Base-by-base conservation (phyloP, 257 asterid genomes). In the Linderniella brevidens region DNA sequence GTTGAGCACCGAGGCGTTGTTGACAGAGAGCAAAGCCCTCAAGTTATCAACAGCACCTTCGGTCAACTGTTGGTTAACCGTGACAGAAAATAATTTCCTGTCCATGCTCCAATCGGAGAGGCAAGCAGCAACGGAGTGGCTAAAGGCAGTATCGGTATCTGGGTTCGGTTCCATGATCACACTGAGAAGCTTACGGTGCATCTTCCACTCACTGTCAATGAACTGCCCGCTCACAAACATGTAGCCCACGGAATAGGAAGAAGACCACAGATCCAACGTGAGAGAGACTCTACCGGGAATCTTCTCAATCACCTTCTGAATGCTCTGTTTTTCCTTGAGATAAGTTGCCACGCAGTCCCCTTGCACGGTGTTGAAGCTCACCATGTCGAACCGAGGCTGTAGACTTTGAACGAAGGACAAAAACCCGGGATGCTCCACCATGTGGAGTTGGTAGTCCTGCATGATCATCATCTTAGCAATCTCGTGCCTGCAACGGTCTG, bases 401-500 rank as follows among this genome's bases (percentile, higher is more conserved):
- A 90, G 70, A 59, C 64, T 81, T 67, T 68, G 98, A 59, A 77
- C 76, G 58, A 90, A 90, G 9, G 94, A 75, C 53, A 81, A 62
- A 59, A 90, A 90, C 43, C 96, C 98, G 3, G 93, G 93, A 58
- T 90, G 96, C 60, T 90, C 94, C 11, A 85, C 96, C 64, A 90
- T 90, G 81, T 85, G 93, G 29, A 85, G 93, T 1, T 96, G 96
- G 67, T 85, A 90, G 12, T 90, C 98, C 19, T 90, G 98, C 93
- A 85, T 72, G 43, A 85, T 81, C 46, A 85, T 90, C 98, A 85
- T 90, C 66, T 68, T 64, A 25, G 96, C 70, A 48, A 90, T 77
- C 83, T 90, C 96, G 9, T 68, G 82, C 10, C 96, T 73, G 72
- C 93, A 76, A 16, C 86, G 72, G 37, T 90, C 94, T 0, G 94